Evolutionary conservation across 2,329 filamentous ascomycete genomes (phyloP), one percentile per base, ranked within the genome.

Genomic region (Teratosphaeria epicoccoides): DNA sequence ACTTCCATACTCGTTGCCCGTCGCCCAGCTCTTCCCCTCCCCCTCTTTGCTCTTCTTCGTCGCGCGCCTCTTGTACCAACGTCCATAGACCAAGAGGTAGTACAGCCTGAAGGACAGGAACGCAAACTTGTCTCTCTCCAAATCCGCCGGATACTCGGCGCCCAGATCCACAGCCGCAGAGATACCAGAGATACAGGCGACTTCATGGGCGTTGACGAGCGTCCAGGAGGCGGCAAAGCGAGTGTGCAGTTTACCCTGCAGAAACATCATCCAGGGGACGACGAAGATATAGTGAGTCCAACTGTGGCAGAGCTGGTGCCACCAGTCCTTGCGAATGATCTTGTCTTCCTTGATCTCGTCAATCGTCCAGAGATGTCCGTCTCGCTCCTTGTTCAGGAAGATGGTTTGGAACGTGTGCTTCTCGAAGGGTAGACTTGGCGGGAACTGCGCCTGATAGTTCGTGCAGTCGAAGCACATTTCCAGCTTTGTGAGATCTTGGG

Each of bases 371-470:
- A 82, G 63, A 24, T 81, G 66, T 6, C 70, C 66, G 54, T 78
- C 73, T 1, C 74, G 63, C 3, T 74, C 68, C 52, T 81, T 80
- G 65, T 84, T 79, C 4, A 85, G 71, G 62, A 82, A 84, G 49
- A 84, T 84, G 7, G 79, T 83, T 58, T 88, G 84, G 64, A 85
- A 88, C 14, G 88, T 77, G 59, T 86, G 83, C 49, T 78, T 73
- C 24, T 79, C 75, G 49, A 78, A 76, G 0, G 74, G 72, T 0
- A 78, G 70, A 1, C 71, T 66, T 3, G 71, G 65, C 1, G 80
- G 80, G 56, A 88, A 84, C 62, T 88, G 84, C 44, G 82, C 76
- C 64, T 88, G 84, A 67, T 88, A 87, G 64, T 87, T 85, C 33
- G 81, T 84, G 69, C 82, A 85, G 66, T 88, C 83, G 67, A 87